Evolutionary conservation across 2,329 filamentous ascomycete genomes (phyloP).

Genomic region (Ophiocordyceps camponoti-floridani): DNA sequence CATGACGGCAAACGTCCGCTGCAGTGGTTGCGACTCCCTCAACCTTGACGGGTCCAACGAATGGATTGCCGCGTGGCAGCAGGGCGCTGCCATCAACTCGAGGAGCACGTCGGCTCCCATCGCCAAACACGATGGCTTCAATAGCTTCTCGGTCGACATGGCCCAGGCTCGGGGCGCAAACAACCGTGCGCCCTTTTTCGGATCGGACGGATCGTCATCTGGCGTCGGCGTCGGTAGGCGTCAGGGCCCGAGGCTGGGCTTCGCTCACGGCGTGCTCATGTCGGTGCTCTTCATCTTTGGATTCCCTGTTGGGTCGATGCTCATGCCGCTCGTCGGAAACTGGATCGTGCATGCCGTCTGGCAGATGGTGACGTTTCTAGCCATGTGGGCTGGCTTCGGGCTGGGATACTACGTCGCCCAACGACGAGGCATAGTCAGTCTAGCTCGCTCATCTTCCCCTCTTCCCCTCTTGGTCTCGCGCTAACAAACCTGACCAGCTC

Average conservation of each 20-base stretch:
- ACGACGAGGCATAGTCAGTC: not conserved
- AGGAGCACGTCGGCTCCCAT: constrained; percentile 21
- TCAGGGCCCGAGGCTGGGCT: constrained; percentile 1
- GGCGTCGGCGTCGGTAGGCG: constrained; percentile 1
- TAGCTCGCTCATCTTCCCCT: not conserved
- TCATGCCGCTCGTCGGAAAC: constrained; percentile 40
- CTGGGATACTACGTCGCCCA: constrained; percentile 32
- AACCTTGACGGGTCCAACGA: constrained; percentile 19
- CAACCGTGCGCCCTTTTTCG: constrained; percentile 34
- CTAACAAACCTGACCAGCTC: constrained; percentile 19
- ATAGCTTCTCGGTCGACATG: constrained; percentile 29
- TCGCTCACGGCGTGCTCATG: constrained; percentile 40
- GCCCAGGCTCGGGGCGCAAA: constrained; percentile 23
- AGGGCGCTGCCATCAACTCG: constrained; percentile 25
- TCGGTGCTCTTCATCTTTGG: constrained; percentile 37
- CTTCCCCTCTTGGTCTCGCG: not conserved
- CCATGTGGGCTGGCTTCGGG: constrained; percentile 43
- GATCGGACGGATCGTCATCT: not conserved
- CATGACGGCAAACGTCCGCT: constrained; percentile 43
- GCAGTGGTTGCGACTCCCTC: constrained; percentile 32
- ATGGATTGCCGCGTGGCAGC: constrained; percentile 40
- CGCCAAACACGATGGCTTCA: constrained; percentile 24
- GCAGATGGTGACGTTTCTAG: constrained; percentile 33
- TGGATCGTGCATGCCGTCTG: constrained; percentile 39
- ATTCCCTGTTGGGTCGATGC: constrained; percentile 40